Evolutionary conservation across 805 yeast genomes (phyloP).

Genomic region (Yarrowia yakushimensis): DNA sequence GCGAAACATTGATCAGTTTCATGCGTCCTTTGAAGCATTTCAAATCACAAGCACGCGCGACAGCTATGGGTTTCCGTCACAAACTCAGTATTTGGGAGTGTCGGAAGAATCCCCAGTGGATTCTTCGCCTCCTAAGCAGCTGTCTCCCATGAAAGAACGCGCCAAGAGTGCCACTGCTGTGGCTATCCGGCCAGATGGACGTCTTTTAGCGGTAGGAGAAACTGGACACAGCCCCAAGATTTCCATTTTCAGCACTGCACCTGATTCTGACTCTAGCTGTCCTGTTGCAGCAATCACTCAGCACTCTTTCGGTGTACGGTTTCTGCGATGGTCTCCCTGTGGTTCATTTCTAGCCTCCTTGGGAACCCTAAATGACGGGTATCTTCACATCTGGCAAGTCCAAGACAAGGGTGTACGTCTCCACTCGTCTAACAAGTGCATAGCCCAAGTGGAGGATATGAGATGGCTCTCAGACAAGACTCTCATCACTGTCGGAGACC

Average conservation of each 20-base stretch:
- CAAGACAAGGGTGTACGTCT: slow-evolving; percentile 38
- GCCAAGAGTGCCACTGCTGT: slow-evolving; percentile 55
- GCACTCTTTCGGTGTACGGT: slow-evolving; percentile 62
- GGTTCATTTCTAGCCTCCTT: slow-evolving; percentile 55
- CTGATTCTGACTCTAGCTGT: slow-evolving; percentile 45
- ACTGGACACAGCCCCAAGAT: slow-evolving; percentile 66
- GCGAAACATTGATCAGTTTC: not conserved
- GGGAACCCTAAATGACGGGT: slow-evolving; percentile 70
- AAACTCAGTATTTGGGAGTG: not conserved
- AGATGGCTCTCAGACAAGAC: slow-evolving; percentile 51
- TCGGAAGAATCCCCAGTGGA: slow-evolving; percentile 20
- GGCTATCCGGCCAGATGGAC: slow-evolving; percentile 55
- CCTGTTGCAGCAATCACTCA: slow-evolving; percentile 57
- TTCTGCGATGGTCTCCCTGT: slow-evolving; percentile 55
- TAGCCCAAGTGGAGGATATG: slow-evolving; percentile 53
- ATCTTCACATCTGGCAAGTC: slow-evolving; percentile 57
- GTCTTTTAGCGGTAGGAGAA: slow-evolving; percentile 65
- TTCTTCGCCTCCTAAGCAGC: slow-evolving; percentile 34
- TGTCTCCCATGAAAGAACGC: slow-evolving; percentile 37
- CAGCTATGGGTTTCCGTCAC: not conserved
- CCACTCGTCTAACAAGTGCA: slow-evolving; percentile 58
- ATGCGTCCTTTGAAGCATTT: slow-evolving; percentile 4
- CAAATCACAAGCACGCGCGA: slow-evolving; percentile 1
- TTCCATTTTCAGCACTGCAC: slow-evolving; percentile 52
- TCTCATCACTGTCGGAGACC: slow-evolving; percentile 56